Evolutionary conservation across 225 moss, liverwort and hornwort species (phyloP), one percentile per base, ranked within the genome.

Genomic region (Bryum argenteum): DNA sequence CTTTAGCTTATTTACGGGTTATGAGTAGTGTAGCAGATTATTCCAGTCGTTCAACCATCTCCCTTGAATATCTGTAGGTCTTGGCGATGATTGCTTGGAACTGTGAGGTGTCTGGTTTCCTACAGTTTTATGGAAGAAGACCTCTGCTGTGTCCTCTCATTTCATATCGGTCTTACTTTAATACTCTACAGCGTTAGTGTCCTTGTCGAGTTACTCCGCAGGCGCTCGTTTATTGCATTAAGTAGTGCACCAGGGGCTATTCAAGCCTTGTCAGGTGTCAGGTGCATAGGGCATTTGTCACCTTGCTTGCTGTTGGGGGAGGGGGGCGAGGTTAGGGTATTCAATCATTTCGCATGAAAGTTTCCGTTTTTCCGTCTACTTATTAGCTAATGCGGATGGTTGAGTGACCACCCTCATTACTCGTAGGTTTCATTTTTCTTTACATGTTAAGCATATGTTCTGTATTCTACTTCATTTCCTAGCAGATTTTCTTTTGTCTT

Each of bases 221-320:
- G 57, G 66, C n/a, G 54, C 52, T 57, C 19, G 19, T 59, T 61
- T 26, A 61, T 16, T 63, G 63, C 10, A 24, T 33, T 43, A 66
- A 44, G 71, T 16, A 56, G 53, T 58, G 60, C 22, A 45, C 33
- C 15, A 13, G 13, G 42, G 42, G 61, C 33, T 52, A 18, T 57
- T 19, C 38, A 17, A 18, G 50, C 18, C 14, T 45, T 52, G 61
- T 64, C 52, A 73, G 45, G 54, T 20, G 55, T 38, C 44, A 16
- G 26, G 45, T 51, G 54, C 10, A 64, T n/a, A 59, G 52, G 58
- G 20, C 40, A 63, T 69, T 45, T 15, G 17, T 16, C 41, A 57
- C 26, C 21, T n/a, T 79, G 67, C 67, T 71, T 79, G 77, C 63
- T 40, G 44, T 63, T 61, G 60, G 16, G 44, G 18, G 53, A n/a